A percentile compares a stretch with the other conserved stretches of the same genome.
Evolutionary conservation across 1,284 basidiomycete genomes (phyloP).

Genomic region (Xerocomus amazonicus): DNA sequence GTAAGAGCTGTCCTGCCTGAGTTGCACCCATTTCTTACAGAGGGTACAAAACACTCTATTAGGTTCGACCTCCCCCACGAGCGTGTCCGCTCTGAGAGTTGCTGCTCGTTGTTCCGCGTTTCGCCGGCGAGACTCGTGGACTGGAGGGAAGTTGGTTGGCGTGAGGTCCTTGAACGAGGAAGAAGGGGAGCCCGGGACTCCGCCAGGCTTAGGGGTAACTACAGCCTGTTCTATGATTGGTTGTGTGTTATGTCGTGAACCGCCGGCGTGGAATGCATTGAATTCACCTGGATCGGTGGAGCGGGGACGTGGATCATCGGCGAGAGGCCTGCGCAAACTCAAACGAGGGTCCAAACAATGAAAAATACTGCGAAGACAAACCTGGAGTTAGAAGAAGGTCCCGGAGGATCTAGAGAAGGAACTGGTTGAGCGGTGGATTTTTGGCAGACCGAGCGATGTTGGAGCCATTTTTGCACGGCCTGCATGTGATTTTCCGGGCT

Average conservation of each 20-base stretch:
- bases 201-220: conserved; percentile 12
- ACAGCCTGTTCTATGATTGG: conserved; percentile 10
- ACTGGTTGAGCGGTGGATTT: conserved; percentile 23
- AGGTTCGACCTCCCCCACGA: conserved; percentile 65
- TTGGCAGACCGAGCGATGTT: conserved; percentile 48
- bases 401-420: conserved; percentile 11
- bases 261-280: not conserved
- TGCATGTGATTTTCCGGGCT: conserved; percentile 49
- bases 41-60: conserved; percentile 70
- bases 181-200: conserved; percentile 30
- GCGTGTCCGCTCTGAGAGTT: conserved; percentile 56
- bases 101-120: conserved; percentile 74
- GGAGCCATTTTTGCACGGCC: conserved; percentile 52
- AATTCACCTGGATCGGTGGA: conserved; percentile 15
- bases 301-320: conserved; percentile 12
- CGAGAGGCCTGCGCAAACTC: conserved; percentile 11
- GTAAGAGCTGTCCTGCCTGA: conserved; percentile 67
- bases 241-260: conserved; percentile 13
- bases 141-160: conserved; percentile 45
- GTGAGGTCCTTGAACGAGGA: conserved; percentile 50
- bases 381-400: conserved; percentile 27
- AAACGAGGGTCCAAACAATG: not conserved
- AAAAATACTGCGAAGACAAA: conserved; percentile 12
- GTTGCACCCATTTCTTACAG: conserved; percentile 75
- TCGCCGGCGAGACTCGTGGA: conserved; percentile 61